Conservation (phyloP, 495 filamentous ascomycete species). For the Podospora sp. region DNA sequence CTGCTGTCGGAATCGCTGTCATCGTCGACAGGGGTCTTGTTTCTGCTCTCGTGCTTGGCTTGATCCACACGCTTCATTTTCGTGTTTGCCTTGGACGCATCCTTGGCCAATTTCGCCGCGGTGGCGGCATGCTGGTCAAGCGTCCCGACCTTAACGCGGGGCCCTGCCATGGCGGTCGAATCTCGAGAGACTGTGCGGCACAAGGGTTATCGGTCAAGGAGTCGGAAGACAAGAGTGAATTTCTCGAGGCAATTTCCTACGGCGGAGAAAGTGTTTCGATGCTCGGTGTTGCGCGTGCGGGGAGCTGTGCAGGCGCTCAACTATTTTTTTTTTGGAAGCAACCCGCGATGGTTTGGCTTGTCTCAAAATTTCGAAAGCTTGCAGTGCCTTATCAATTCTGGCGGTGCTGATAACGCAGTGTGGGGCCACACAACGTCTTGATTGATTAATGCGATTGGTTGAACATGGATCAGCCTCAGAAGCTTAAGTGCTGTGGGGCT, state of each 20-base stretch:
- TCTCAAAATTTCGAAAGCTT: conserved; percentile 6
- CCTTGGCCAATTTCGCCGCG: conserved; percentile 32
- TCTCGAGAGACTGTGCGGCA: not conserved
- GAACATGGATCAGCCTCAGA: not conserved
- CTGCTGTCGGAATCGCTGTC: conserved; percentile 28
- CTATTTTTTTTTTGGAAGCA: not conserved
- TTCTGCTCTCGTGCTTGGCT: conserved; percentile 30
- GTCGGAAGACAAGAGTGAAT: not conserved
- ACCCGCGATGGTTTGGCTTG: not conserved
- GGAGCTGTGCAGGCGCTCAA: not conserved
- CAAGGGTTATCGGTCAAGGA: not conserved
- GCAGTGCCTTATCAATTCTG: not conserved
- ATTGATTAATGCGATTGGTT: conserved; percentile 22
- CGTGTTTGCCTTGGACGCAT: conserved; percentile 17
- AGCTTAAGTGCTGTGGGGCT: conserved; percentile 7
- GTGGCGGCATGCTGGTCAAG: conserved; percentile 35
- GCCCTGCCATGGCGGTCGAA: conserved; percentile 36
- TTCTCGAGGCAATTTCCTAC: not conserved
- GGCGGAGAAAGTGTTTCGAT: not conserved
- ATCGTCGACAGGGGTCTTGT: conserved; percentile 15
- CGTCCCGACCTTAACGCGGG: conserved; percentile 37
- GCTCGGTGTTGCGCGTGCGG: not conserved
- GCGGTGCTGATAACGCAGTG: not conserved
- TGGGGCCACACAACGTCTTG: not conserved
- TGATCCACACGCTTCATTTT: conserved; percentile 13